phyloP scores from a whole-genome alignment of 495 filamentous ascomycete species.

The Pyronema domesticum region DNA sequence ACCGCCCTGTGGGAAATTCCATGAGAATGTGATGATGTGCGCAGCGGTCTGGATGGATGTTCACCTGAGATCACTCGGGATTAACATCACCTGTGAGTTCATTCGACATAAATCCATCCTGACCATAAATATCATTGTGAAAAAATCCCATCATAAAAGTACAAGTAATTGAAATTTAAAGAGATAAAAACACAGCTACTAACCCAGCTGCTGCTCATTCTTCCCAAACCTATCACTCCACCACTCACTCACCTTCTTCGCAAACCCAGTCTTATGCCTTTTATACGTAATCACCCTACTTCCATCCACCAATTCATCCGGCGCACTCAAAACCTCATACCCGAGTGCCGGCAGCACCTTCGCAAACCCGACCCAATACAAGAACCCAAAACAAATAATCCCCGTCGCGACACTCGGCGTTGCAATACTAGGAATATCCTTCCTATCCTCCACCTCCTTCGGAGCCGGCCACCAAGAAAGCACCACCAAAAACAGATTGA shows the following conservation, averaged over 20 bases:
- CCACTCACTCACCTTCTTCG: conserved; percentile 11
- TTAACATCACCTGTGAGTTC: too few relatives aligned
- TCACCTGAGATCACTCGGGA: too few relatives aligned
- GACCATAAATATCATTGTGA: too few relatives aligned
- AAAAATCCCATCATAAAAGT: too few relatives aligned
- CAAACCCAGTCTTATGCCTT: conserved; percentile 17
- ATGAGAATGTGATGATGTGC: too few relatives aligned
- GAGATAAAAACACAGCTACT: not conserved
- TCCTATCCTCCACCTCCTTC: not conserved
- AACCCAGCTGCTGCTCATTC: not conserved
- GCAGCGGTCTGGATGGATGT: too few relatives aligned
- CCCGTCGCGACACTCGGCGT: conserved; percentile 10
- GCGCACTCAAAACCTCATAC: conserved; percentile 12
- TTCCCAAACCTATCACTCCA: not conserved
- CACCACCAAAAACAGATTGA: conserved; percentile 12
- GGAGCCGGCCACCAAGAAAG: conserved; percentile 14
- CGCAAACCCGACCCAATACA: conserved; percentile 15
- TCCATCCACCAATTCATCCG: conserved; percentile 15
- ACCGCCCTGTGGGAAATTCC: too few relatives aligned
- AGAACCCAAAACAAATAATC: conserved; percentile 11
- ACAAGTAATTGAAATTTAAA: too few relatives aligned
- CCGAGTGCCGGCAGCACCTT: conserved; percentile 10
- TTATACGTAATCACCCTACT: conserved; percentile 15
- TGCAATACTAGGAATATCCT: conserved; percentile 8
- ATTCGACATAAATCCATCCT: too few relatives aligned